These are phyloP conservation scores for Citrus reticulata DNA, from an alignment of 345 rosid genomes.

Conservation along the genomic window DNA sequence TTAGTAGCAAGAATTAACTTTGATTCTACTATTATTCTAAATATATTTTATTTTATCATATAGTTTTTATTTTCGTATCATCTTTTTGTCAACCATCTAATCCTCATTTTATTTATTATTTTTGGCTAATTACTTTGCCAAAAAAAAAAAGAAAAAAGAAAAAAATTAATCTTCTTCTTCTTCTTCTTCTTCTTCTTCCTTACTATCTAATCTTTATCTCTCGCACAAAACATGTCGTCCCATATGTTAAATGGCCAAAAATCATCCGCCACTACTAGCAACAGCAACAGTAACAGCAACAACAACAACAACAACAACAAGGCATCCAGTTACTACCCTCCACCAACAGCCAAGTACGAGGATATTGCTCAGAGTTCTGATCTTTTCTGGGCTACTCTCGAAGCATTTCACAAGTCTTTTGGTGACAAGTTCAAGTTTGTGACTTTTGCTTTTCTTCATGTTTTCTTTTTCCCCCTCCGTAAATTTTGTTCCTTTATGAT, in stretches of 20 bases:
- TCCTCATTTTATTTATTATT: not conserved
- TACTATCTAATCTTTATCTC: not conserved
- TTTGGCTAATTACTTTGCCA: not conserved
- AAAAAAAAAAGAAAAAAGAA: too few species aligned
- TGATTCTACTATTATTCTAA: not conserved
- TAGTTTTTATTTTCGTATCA: not conserved
- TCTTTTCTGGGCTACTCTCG: slow-evolving; percentile 76
- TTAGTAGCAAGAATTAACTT: not conserved
- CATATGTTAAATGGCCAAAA: slow-evolving; percentile 13
- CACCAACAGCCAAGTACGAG: slow-evolving; percentile 44
- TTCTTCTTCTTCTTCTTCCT: not conserved
- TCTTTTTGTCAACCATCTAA: not conserved
- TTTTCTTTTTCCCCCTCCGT: not conserved
- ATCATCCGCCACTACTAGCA: not conserved
- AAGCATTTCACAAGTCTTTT: slow-evolving; percentile 42
- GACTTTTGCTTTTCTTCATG: not conserved
- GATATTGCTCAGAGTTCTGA: slow-evolving; percentile 57
- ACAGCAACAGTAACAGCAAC: slow-evolving; percentile 1
- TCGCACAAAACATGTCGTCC: slow-evolving; percentile 14
- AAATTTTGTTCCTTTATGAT: not conserved
- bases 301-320: not conserved
- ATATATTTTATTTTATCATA: not conserved
- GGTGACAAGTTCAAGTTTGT: slow-evolving; percentile 58
- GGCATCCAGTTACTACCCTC: slow-evolving; percentile 33
- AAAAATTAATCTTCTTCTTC: not conserved